phyloP scores from a whole-genome alignment of 345 rosid genomes.

The Kernera saxatilis region DNA sequence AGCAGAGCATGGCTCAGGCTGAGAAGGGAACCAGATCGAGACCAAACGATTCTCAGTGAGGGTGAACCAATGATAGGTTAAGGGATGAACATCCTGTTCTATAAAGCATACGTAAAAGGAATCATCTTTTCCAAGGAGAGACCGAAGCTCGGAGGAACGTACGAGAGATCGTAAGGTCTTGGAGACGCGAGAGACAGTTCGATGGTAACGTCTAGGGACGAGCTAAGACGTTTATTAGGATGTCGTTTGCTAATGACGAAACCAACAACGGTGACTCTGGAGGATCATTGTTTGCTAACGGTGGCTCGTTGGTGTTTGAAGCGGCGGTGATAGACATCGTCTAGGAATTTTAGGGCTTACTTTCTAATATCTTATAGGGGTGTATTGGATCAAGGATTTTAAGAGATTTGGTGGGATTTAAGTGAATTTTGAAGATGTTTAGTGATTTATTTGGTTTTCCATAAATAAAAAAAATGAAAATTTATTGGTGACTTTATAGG shows the following conservation, averaged over 20 bases:
- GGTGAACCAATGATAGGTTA: background rate
- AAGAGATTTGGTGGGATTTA: too few relatives aligned
- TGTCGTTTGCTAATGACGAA: background rate
- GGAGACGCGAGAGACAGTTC: slow-evolving; percentile 54
- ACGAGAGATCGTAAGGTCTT: slow-evolving; percentile 41
- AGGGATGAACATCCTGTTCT: background rate
- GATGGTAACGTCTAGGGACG: slow-evolving; percentile 49
- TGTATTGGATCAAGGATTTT: too few relatives aligned
- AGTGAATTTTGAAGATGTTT: too few relatives aligned
- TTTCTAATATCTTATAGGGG: too few relatives aligned
- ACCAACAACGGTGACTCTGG: background rate
- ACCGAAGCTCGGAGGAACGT: slow-evolving; percentile 46
- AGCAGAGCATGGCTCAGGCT: background rate
- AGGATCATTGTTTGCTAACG: too few relatives aligned
- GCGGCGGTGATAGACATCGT: too few relatives aligned
- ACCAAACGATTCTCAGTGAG: background rate
- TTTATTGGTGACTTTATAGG: too few relatives aligned
- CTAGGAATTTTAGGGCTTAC: too few relatives aligned
- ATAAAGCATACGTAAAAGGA: slow-evolving; percentile 44
- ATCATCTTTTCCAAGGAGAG: slow-evolving; percentile 36
- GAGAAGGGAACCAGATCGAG: background rate
- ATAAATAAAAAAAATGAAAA: too few relatives aligned
- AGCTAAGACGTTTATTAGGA: slow-evolving; percentile 26
- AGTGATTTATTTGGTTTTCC: too few relatives aligned
- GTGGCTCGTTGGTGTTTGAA: too few relatives aligned